Evolutionary conservation across 495 filamentous ascomycete genomes (phyloP).

Genomic region (Talaromyces adpressus): DNA sequence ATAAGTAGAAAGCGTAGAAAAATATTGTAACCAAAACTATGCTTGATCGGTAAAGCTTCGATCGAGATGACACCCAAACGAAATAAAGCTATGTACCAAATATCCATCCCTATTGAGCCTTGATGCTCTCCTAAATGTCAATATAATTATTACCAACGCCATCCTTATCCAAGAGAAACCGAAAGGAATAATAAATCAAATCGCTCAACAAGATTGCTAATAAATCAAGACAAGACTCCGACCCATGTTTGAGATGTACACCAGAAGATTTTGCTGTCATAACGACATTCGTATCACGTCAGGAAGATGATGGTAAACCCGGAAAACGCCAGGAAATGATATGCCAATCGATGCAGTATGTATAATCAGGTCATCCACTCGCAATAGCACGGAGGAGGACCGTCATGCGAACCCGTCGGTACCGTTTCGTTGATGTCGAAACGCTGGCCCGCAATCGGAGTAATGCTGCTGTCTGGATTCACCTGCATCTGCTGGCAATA

Average conservation of each 20-base stretch:
- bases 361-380: conserved; percentile 27
- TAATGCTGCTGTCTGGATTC: conserved; percentile 37
- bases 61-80: not conserved
- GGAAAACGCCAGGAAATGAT: not conserved
- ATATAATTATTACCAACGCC: not conserved
- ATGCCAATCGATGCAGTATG: not conserved
- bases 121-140: not conserved
- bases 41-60: not conserved
- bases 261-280: not conserved
- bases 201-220: not conserved
- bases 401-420: not conserved
- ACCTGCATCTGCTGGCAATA: conserved; percentile 72
- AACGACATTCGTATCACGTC: not conserved
- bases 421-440: not conserved
- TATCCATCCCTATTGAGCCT: not conserved
- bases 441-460: not conserved
- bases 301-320: not conserved
- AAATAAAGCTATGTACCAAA: not conserved
- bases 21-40: not conserved
- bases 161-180: not conserved
- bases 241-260: not conserved
- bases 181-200: not conserved
- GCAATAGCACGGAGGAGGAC: conserved; percentile 34
- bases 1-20: not conserved
- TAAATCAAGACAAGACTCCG: not conserved